Evolutionary conservation across 1,284 basidiomycete genomes (phyloP).

Genomic region (Singerocomus inundabilis): DNA sequence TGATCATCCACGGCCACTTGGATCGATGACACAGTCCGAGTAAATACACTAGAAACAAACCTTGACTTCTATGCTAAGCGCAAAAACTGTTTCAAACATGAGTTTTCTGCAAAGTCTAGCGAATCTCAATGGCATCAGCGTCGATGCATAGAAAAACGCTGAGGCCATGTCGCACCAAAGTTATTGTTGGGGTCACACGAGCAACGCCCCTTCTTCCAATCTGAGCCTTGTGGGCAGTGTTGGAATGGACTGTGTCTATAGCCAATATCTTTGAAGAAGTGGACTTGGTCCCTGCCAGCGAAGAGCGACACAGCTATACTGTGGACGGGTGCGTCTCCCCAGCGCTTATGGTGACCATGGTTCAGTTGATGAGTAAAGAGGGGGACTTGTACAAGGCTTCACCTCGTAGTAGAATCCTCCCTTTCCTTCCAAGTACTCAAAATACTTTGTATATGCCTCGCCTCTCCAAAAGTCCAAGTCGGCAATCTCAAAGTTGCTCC

Average conservation of each 20-base stretch:
- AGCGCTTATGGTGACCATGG: conserved; percentile 46
- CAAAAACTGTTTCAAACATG: conserved; percentile 42
- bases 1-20: no score
- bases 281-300: conserved; percentile 65
- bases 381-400: conserved; percentile 9
- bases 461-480: conserved; percentile 79
- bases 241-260: conserved; percentile 60
- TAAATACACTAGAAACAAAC: neutral
- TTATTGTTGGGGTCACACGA: conserved; percentile 47
- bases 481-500: conserved; percentile 87
- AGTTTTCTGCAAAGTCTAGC: conserved; percentile 45
- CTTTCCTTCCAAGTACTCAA: conserved; percentile 70
- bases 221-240: conserved; percentile 58
- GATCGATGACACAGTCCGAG: neutral
- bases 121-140: conserved; percentile 11
- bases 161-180: conserved; percentile 42
- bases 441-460: conserved; percentile 76
- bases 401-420: conserved; percentile 89
- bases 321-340: conserved; percentile 89
- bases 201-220: conserved; percentile 48
- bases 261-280: conserved; percentile 64
- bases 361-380: conserved; percentile 1
- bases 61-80: conserved; percentile 22
- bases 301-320: conserved; percentile 79
- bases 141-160: neutral